Conservation (phyloP, 148 eudicot species). For the Amaranthus cruentus region DNA sequence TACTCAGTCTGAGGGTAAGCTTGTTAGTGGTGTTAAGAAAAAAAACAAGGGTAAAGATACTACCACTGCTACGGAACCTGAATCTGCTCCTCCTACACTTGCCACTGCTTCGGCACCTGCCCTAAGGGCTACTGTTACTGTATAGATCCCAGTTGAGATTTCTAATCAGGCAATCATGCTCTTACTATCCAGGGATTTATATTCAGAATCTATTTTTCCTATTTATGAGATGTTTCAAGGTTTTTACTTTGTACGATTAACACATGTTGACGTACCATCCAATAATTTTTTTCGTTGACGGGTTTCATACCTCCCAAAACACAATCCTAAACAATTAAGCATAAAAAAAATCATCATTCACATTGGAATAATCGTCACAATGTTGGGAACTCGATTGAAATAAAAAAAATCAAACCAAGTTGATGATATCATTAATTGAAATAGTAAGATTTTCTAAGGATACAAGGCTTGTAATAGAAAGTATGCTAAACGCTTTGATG, state of each 20-base stretch:
- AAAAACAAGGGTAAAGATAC: background rate
- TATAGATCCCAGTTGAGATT: background rate
- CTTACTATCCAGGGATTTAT: background rate
- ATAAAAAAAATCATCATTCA: background rate
- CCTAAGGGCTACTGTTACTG: background rate
- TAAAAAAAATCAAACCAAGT: background rate
- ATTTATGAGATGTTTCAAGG: background rate
- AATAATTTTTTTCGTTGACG: background rate
- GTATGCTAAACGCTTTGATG: background rate
- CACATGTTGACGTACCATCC: background rate
- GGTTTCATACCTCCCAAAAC: background rate
- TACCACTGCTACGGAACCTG: background rate
- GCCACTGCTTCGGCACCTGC: background rate
- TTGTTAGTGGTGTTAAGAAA: background rate
- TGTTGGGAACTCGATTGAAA: background rate
- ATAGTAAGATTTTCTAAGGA: background rate
- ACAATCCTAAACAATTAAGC: background rate
- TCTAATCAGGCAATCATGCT: background rate
- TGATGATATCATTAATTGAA: too few relatives aligned
- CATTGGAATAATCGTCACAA: background rate
- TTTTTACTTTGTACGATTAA: background rate
- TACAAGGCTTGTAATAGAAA: background rate
- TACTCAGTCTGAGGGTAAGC: too few relatives aligned
- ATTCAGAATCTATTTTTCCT: background rate
- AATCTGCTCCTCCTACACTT: background rate